Percentiles rank a stretch among this genome's conserved stretches.
These are phyloP conservation scores for Epithele typhae DNA, from an alignment of 768 basidiomycete genomes.

Conservation along the genomic window DNA sequence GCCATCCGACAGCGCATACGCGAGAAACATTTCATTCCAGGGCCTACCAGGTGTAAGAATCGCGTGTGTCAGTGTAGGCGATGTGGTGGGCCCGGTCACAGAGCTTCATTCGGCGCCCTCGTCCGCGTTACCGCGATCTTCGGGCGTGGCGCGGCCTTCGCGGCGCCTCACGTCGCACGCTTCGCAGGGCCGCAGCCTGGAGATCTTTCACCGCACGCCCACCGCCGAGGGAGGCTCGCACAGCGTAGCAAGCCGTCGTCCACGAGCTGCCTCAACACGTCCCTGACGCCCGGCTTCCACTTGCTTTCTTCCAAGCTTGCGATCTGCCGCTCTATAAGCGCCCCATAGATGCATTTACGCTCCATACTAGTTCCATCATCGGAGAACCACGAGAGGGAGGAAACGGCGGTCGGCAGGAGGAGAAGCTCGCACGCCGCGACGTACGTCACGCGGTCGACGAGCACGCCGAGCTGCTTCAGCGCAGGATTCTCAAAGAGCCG, in stretches of 20 bases:
- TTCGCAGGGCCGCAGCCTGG: not conserved
- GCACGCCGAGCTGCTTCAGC: slow-evolving; percentile 50
- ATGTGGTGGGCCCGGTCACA: too few species aligned
- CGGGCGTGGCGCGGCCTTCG: slow-evolving; percentile 8
- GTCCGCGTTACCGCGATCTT: slow-evolving; percentile 13
- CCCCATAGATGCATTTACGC: slow-evolving; percentile 40
- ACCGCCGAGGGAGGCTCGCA: slow-evolving; percentile 10
- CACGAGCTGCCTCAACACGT: slow-evolving; percentile 41
- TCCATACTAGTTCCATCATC: too few species aligned
- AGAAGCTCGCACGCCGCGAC: slow-evolving; percentile 66
- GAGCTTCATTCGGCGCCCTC: slow-evolving; percentile 28
- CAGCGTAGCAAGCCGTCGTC: slow-evolving; percentile 34
- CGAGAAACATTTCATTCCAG: too few species aligned
- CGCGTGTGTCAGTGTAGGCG: too few species aligned
- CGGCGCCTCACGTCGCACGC: slow-evolving; percentile 5
- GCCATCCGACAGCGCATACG: too few species aligned
- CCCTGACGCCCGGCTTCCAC: slow-evolving; percentile 53
- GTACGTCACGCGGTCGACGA: slow-evolving; percentile 66
- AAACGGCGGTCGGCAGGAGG: slow-evolving; percentile 36
- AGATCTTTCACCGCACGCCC: slow-evolving; percentile 1
- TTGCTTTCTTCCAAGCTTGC: slow-evolving; percentile 46
- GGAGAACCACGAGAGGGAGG: slow-evolving; percentile 30
- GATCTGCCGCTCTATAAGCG: slow-evolving; percentile 60
- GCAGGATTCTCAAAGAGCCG: slow-evolving; percentile 37
- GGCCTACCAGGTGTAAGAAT: too few species aligned